These are phyloP conservation scores for Phytophthora palmivora DNA, from an alignment of 352 stramenopile genomes.

Conservation along the genomic window DNA sequence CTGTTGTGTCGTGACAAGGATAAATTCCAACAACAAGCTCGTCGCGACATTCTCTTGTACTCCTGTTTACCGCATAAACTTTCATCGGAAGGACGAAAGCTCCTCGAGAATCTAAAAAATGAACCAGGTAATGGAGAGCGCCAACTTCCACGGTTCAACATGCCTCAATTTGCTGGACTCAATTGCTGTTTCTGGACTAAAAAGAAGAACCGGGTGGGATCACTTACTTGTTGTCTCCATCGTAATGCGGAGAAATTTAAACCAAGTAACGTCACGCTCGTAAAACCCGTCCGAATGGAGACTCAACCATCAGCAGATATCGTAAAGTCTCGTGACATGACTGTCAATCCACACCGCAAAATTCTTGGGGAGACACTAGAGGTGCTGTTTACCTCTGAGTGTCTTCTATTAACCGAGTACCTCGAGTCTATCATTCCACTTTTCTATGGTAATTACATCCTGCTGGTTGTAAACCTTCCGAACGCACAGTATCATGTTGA, in stretches of 20 bases:
- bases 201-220: not conserved
- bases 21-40: constrained; percentile 15
- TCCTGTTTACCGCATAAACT: constrained; percentile 19
- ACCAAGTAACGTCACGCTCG: not conserved
- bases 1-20: constrained; percentile 4
- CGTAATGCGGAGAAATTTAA: constrained; percentile 1
- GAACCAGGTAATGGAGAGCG: constrained; percentile 14
- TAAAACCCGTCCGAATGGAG: not conserved
- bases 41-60: constrained; percentile 5
- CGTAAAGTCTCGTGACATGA: not conserved
- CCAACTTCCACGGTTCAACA: constrained; percentile 8
- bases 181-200: not conserved
- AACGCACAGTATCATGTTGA: constrained; percentile 43
- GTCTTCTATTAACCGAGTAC: constrained; percentile 47
- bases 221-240: not conserved
- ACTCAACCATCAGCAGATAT: not conserved
- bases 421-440: constrained; percentile 48
- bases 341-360: constrained; percentile 2
- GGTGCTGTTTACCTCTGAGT: constrained; percentile 42
- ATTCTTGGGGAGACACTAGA: constrained; percentile 33
- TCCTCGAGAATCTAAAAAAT: constrained; percentile 18
- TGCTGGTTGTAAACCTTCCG: constrained; percentile 35
- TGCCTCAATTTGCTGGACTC: not conserved
- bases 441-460: constrained; percentile 32
- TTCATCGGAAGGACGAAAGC: constrained; percentile 7